Percentiles rank a stretch among this genome's conserved stretches.
Evolutionary conservation across 2,329 filamentous ascomycete genomes (phyloP).

Genomic region (Xylariaceae sp.): DNA sequence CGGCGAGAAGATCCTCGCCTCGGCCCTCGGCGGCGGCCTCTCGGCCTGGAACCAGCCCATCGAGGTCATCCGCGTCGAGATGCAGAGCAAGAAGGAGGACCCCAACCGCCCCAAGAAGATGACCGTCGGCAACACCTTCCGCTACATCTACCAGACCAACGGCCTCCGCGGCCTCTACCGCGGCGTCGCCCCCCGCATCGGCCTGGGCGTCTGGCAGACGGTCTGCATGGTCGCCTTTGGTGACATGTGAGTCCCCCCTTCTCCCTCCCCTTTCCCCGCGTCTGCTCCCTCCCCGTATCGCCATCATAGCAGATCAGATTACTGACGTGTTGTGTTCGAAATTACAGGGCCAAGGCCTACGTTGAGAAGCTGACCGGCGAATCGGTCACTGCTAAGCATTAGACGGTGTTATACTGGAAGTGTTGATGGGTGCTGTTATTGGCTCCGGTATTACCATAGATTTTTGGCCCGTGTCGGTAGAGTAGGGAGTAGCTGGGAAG

Average conservation of each 20-base stretch:
- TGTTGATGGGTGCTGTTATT: background rate
- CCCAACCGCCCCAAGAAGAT: slow-evolving; percentile 98
- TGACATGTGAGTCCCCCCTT: slow-evolving; percentile 70
- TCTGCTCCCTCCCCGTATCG: too few relatives aligned
- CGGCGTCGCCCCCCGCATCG: slow-evolving; percentile 88
- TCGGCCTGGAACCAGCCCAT: slow-evolving; percentile 99
- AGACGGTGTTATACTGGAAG: slow-evolving; percentile 29
- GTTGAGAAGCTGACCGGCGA: slow-evolving; percentile 61
- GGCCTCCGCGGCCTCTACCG: slow-evolving; percentile 91
- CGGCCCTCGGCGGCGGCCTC: slow-evolving; percentile 82
- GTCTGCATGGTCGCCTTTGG: slow-evolving; percentile 99
- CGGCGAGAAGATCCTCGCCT: slow-evolving; percentile 82
- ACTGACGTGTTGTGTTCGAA: too few relatives aligned
- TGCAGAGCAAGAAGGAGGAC: slow-evolving; percentile 98
- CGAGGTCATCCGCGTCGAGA: slow-evolving; percentile 98
- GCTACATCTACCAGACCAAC: slow-evolving; percentile 86
- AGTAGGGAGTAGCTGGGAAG: too few relatives aligned
- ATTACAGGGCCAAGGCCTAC: slow-evolving; percentile 55
- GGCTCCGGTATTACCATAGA: background rate
- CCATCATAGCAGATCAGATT: too few relatives aligned
- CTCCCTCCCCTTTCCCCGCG: slow-evolving; percentile 2
- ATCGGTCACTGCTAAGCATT: slow-evolving; percentile 59
- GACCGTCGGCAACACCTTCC: slow-evolving; percentile 80
- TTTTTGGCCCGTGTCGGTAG: background rate
- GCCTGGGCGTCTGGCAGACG: slow-evolving; percentile 96